phyloP scores from a whole-genome alignment of 1,284 basidiomycete species.

The Apiotrichum veenhuisii region DNA sequence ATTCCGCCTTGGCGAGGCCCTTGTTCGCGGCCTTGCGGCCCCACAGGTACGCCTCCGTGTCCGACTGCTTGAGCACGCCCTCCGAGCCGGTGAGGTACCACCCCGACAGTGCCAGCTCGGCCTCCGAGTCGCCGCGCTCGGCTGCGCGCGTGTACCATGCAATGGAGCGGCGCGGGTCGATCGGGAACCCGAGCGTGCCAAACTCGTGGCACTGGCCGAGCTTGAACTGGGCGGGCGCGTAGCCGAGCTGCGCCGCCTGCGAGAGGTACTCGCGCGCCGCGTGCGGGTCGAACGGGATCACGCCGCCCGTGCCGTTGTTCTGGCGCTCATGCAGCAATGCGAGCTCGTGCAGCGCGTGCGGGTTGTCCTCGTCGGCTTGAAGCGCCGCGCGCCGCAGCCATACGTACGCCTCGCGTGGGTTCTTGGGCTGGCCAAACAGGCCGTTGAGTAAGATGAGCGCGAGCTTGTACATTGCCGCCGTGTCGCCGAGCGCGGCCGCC shows the following conservation, averaged over 20 bases:
- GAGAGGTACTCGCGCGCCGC: slow-evolving; percentile 82
- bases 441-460: slow-evolving; percentile 92
- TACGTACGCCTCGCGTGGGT: slow-evolving; percentile 84
- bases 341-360: slow-evolving; percentile 96
- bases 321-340: slow-evolving; percentile 80
- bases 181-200: slow-evolving; percentile 79
- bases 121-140: slow-evolving; percentile 89
- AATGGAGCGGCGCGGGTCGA: slow-evolving; percentile 88
- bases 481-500: slow-evolving; percentile 91
- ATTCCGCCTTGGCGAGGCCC: slow-evolving; percentile 88
- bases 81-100: slow-evolving; percentile 97
- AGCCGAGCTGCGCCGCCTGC: slow-evolving; percentile 89
- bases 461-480: slow-evolving; percentile 98
- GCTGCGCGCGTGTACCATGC: slow-evolving; percentile 99
- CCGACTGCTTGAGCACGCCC: slow-evolving; percentile 93
- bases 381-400: slow-evolving; percentile 94
- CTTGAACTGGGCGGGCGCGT: slow-evolving; percentile 90
- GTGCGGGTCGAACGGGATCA: slow-evolving; percentile 53
- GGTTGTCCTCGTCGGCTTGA: slow-evolving; percentile 97
- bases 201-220: slow-evolving; percentile 94
- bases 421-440: slow-evolving; percentile 74
- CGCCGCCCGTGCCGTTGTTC: slow-evolving; percentile 29
- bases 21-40: slow-evolving; percentile 88
- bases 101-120: slow-evolving; percentile 90
- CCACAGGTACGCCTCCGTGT: slow-evolving; percentile 97